Evolutionary conservation across 345 rosid genomes (phyloP).

Genomic region (Populus deltoides): DNA sequence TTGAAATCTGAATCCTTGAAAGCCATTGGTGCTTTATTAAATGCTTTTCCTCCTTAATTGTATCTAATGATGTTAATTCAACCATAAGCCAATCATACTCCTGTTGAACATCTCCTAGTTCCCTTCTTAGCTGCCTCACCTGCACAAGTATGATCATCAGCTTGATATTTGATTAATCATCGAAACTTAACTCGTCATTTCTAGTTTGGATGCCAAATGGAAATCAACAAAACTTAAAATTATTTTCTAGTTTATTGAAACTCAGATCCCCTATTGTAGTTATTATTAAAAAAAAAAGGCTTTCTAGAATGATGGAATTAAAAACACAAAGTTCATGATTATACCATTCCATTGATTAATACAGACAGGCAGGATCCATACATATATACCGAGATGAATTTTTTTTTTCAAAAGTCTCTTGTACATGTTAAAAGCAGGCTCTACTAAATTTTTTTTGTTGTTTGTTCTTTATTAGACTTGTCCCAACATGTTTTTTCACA

Average conservation of each 20-base stretch:
- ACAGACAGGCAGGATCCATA: not conserved
- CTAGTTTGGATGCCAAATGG: not conserved
- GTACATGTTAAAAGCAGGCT: too few relatives aligned
- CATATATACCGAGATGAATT: too few relatives aligned
- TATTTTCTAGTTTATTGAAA: too few relatives aligned
- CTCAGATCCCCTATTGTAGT: too few relatives aligned
- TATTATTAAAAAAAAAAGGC: too few relatives aligned
- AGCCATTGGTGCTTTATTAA: conserved; percentile 15
- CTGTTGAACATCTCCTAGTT: conserved; percentile 36
- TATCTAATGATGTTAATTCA: conserved; percentile 40
- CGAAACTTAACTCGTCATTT: not conserved
- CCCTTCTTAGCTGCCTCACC: conserved; percentile 49
- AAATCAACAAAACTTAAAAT: not conserved
- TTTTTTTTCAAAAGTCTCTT: too few relatives aligned
- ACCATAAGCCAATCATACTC: conserved; percentile 41
- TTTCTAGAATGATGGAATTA: too few relatives aligned
- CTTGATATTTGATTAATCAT: not conserved
- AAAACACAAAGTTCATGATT: not conserved
- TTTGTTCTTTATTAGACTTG: too few relatives aligned
- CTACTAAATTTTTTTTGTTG: too few relatives aligned
- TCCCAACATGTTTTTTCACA: too few relatives aligned
- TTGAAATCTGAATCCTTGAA: conserved; percentile 7
- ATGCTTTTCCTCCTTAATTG: conserved; percentile 36
- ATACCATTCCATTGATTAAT: not conserved
- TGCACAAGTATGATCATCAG: conserved; percentile 21